Evolutionary conservation across 176 grass and related monocot genomes (phyloP).

Genomic region (bread wheat (Triticum aestivum)): DNA sequence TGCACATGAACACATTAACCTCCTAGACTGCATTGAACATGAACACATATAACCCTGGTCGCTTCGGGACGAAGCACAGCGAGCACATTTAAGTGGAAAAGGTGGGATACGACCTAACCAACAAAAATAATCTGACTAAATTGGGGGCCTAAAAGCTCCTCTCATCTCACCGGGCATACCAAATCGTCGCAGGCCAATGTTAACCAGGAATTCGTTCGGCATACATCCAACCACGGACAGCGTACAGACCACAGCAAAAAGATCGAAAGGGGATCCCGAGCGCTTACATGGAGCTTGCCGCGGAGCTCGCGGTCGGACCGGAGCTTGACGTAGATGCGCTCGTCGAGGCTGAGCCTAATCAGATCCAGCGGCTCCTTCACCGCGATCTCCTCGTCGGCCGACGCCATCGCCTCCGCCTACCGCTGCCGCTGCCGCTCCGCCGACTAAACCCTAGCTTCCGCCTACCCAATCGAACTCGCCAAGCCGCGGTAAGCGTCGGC

Average conservation of each 20-base stretch:
- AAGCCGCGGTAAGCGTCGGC: constrained; percentile 21
- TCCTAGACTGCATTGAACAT: not conserved
- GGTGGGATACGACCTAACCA: not conserved
- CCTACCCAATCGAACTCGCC: constrained; percentile 11
- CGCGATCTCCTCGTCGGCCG: constrained; percentile 84
- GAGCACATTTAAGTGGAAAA: too few species aligned
- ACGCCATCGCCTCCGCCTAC: constrained; percentile 17
- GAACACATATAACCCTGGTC: not conserved
- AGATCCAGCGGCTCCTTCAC: constrained; percentile 99
- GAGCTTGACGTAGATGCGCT: constrained; percentile 99
- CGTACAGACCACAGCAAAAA: not conserved
- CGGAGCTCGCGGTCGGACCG: constrained; percentile 94
- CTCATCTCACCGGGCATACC: not conserved
- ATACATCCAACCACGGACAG: not conserved
- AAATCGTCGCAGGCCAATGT: not conserved
- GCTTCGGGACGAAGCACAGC: not conserved
- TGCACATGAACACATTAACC: not conserved
- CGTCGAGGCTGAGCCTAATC: constrained; percentile 95
- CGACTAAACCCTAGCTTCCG: constrained; percentile 39
- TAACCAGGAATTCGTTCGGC: not conserved
- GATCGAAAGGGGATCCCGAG: not conserved
- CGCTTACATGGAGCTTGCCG: constrained; percentile 90
- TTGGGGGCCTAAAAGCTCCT: not conserved
- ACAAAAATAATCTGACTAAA: not conserved
- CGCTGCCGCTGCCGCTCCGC: not conserved